Conservation (phyloP, 352 stramenopile species). For the Chrysophaeum taylorii region DNA sequence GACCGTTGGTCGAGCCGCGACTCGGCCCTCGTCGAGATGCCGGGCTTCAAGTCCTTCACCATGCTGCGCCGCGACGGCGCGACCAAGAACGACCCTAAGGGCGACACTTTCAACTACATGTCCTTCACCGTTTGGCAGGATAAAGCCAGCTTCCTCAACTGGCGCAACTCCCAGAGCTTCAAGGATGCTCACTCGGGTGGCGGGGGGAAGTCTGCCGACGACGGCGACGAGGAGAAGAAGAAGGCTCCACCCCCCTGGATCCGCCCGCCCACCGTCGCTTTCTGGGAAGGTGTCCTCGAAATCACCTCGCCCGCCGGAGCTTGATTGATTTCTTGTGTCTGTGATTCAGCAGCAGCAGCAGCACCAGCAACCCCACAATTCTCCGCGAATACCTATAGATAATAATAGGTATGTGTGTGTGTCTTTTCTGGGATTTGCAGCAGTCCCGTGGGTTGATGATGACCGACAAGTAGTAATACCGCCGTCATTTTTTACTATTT, state of each 20-base stretch:
- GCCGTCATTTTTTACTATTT: too few relatives aligned
- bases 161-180: conserved; percentile 39
- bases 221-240: too few relatives aligned
- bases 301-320: background rate
- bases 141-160: conserved; percentile 37
- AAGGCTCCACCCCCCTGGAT: background rate
- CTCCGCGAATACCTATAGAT: too few relatives aligned
- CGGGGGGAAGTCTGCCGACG: too few relatives aligned
- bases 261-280: background rate
- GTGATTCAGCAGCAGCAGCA: too few relatives aligned
- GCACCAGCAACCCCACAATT: too few relatives aligned
- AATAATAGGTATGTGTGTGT: too few relatives aligned
- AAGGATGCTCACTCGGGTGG: conserved; percentile 37
- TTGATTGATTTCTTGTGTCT: too few relatives aligned
- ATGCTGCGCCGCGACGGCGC: conserved; percentile 45
- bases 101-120: conserved; percentile 43
- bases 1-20: conserved; percentile 40
- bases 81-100: conserved; percentile 38
- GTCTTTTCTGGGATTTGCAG: too few relatives aligned
- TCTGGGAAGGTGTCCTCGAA: conserved; percentile 6
- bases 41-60: conserved; percentile 48
- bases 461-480: too few relatives aligned
- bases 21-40: conserved; percentile 37
- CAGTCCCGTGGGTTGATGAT: too few relatives aligned
- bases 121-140: conserved; percentile 48